A percentile compares a stretch with the other conserved stretches of the same genome.
Conservation (phyloP, 768 basidiomycete species). For the Sporobolomyces pararoseus region DNA sequence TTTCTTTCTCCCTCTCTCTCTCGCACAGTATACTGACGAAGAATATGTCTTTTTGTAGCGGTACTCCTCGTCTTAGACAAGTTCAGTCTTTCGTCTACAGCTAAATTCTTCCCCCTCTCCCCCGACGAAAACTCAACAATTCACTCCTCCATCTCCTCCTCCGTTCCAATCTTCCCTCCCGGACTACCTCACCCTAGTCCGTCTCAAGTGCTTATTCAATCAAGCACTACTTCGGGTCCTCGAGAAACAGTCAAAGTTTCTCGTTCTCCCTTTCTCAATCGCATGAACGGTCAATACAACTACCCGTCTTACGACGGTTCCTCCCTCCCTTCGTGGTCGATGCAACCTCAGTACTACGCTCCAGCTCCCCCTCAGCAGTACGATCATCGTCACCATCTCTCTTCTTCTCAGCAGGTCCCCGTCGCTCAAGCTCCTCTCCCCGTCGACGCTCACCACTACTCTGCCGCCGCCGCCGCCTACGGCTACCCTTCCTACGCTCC, state of each 20-base stretch:
- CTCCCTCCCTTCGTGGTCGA: conserved; percentile 24
- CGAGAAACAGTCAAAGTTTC: conserved; percentile 31
- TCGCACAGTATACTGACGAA: background rate
- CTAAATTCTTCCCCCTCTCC: conserved; percentile 1
- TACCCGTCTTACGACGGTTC: conserved; percentile 38
- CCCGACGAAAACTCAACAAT: conserved; percentile 11
- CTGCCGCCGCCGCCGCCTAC: conserved; percentile 1
- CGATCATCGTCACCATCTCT: conserved; percentile 19
- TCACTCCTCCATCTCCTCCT: background rate
- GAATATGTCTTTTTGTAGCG: too few relatives aligned
- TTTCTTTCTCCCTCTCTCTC: too few relatives aligned
- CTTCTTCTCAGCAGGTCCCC: conserved; percentile 16
- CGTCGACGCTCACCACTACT: conserved; percentile 8
- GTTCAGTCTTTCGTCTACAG: conserved; percentile 15
- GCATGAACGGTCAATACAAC: conserved; percentile 28
- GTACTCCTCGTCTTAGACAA: too few relatives aligned
- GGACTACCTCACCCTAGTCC: conserved; percentile 20
- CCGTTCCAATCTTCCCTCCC: conserved; percentile 3
- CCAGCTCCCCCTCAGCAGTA: conserved; percentile 6
- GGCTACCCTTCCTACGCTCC: conserved; percentile 10
- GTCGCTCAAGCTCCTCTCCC: conserved; percentile 7
- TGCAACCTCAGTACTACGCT: conserved; percentile 15
- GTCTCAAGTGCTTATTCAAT: conserved; percentile 23
- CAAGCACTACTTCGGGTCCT: conserved; percentile 25
- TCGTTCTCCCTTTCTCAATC: conserved; percentile 15